phyloP scores from a whole-genome alignment of 768 basidiomycete species.

The Tubosaeta sp. region DNA sequence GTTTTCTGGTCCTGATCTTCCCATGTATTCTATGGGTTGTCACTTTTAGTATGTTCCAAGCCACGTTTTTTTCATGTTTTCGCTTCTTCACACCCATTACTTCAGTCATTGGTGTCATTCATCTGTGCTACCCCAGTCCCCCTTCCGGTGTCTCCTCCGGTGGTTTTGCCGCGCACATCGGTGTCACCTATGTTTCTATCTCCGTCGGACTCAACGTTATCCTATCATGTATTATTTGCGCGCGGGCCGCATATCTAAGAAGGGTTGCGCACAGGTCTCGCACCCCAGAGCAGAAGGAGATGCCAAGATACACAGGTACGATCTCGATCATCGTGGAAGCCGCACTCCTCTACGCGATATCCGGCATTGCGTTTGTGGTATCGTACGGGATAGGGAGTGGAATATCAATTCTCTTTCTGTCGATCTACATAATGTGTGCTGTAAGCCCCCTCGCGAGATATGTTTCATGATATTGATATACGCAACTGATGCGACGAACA shows the following conservation, averaged over 20 bases:
- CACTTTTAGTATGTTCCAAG: not conserved
- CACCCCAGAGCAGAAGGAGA: not conserved
- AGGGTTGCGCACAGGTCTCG: not conserved
- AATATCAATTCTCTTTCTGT: not conserved
- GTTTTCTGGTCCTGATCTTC: not conserved
- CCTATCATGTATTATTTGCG: slow-evolving; percentile 8
- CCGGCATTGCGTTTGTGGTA: not conserved
- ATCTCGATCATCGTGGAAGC: not conserved
- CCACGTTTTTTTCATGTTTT: not conserved
- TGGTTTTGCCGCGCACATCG: not conserved
- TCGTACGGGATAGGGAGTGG: not conserved
- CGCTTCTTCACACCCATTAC: not conserved
- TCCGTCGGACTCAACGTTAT: slow-evolving; percentile 2
- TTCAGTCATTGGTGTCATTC: not conserved
- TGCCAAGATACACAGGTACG: not conserved
- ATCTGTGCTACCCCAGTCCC: not conserved
- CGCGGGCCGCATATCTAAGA: not conserved
- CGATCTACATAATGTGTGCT: not conserved
- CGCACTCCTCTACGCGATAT: not conserved
- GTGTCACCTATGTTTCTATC: not conserved
- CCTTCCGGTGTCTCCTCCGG: not conserved
- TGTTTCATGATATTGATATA: not conserved
- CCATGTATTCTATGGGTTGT: not conserved
- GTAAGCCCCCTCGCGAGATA: not conserved
- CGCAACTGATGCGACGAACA: not conserved